Evolutionary conservation across 192 early-diverging fungal genomes (phyloP).

Genomic region (Spizellomyces sp.): DNA sequence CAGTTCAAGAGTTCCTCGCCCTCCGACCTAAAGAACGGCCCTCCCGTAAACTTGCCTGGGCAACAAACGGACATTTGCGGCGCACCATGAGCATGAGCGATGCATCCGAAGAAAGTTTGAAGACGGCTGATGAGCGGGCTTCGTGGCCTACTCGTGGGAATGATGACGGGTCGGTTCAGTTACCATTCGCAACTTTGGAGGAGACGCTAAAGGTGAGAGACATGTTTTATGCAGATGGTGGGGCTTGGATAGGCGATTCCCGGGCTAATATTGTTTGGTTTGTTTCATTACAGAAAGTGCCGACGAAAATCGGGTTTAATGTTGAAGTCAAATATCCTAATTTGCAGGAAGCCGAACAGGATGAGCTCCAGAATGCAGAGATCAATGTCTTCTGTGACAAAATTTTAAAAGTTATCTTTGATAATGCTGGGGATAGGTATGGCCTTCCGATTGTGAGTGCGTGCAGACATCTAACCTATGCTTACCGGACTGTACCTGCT

Average conservation of each 20-base stretch:
- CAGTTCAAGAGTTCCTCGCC: constrained; percentile 40
- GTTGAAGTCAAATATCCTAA: constrained; percentile 97
- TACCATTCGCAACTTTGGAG: constrained; percentile 83
- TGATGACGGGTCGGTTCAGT: constrained; percentile 77
- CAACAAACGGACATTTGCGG: constrained; percentile 1
- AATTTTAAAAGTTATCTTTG: constrained; percentile 78
- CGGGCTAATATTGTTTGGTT: neutral
- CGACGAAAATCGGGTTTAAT: constrained; percentile 80
- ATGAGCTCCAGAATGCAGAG: constrained; percentile 71
- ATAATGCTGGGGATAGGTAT: constrained; percentile 43
- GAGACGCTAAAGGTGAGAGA: constrained; percentile 53
- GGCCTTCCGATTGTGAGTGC: neutral
- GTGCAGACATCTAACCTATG: no score
- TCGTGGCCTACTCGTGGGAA: constrained; percentile 74
- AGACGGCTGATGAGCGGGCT: neutral
- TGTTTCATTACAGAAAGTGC: constrained; percentile 56
- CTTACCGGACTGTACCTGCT: no score
- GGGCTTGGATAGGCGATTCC: neutral
- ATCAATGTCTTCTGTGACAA: constrained; percentile 85
- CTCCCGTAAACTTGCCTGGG: neutral
- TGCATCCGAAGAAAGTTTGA: neutral
- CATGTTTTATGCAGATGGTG: neutral
- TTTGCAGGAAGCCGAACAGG: constrained; percentile 83
- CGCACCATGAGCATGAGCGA: constrained; percentile 34
- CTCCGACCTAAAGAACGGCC: constrained; percentile 35